These are phyloP conservation scores for Oldenlandia corymbosa DNA, from an alignment of 257 asterid genomes.

Conservation along the genomic window DNA sequence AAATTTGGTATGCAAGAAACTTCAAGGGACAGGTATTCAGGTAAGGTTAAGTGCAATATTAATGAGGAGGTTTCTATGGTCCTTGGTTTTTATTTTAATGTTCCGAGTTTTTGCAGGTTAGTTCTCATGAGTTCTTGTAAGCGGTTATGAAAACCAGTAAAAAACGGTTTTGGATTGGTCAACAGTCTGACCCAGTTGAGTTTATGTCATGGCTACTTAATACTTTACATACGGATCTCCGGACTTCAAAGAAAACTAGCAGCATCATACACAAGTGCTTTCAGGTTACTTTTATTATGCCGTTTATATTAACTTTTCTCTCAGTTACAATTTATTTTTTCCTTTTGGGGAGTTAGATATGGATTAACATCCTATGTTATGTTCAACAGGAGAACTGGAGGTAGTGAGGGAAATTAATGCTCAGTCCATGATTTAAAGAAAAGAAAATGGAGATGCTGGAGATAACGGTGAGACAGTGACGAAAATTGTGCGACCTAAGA, in stretches of 20 bases:
- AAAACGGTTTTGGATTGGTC: conserved; percentile 78
- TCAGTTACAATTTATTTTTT: no score
- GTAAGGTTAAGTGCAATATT: neutral
- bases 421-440: conserved; percentile 36
- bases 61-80: neutral
- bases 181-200: conserved; percentile 94
- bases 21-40: conserved; percentile 93
- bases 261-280: conserved; percentile 90
- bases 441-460: conserved; percentile 30
- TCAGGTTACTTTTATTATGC: conserved; percentile 48
- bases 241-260: conserved; percentile 53
- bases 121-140: conserved; percentile 97
- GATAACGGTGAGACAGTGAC: conserved; percentile 70
- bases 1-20: conserved; percentile 94
- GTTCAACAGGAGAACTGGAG: conserved; percentile 79
- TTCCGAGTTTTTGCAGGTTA: conserved; percentile 56
- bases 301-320: neutral
- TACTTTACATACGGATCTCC: conserved; percentile 71
- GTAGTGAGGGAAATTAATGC: conserved; percentile 64
- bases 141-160: conserved; percentile 95
- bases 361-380: conserved; percentile 7
- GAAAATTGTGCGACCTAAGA: conserved; percentile 83
- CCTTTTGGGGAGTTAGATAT: conserved; percentile 5
- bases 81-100: conserved; percentile 15
- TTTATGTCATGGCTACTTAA: conserved; percentile 97